Evolutionary conservation across 2,329 filamentous ascomycete species (phyloP).

Genomic region (Lithohypha guttulata): DNA sequence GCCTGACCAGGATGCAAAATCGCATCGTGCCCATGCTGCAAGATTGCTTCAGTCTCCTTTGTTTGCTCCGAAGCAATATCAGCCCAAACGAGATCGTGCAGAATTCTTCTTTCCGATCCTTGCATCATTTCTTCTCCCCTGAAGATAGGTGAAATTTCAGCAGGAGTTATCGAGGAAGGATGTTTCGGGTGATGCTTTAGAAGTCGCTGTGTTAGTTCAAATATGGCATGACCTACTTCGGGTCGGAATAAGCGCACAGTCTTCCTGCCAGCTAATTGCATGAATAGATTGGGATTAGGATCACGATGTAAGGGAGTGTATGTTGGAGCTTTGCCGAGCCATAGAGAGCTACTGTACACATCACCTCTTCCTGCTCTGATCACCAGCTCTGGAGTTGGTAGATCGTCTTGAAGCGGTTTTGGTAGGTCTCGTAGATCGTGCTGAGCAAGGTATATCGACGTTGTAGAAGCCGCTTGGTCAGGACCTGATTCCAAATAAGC

Average conservation of each 20-base stretch:
- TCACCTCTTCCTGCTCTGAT: conserved; percentile 59
- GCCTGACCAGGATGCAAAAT: conserved; percentile 55
- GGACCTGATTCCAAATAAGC: conserved; percentile 35
- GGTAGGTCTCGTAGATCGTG: conserved; percentile 62
- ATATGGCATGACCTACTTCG: conserved; percentile 51
- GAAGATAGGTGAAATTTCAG: too few species aligned
- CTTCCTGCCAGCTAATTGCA: conserved; percentile 68
- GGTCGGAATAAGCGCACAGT: conserved; percentile 61
- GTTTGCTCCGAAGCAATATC: conserved; percentile 15
- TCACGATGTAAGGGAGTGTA: conserved; percentile 86
- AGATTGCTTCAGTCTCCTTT: conserved; percentile 18
- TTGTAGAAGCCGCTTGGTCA: conserved; percentile 14
- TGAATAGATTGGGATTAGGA: conserved; percentile 87
- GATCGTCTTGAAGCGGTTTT: conserved; percentile 46
- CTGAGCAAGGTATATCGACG: conserved; percentile 69
- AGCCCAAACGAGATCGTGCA: conserved; percentile 64
- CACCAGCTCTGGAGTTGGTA: conserved; percentile 59
- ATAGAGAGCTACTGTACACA: conserved; percentile 76
- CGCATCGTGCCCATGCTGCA: conserved; percentile 38
- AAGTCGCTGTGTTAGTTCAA: conserved; percentile 39
- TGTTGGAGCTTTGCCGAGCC: conserved; percentile 77
- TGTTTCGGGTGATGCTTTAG: conserved; percentile 20
- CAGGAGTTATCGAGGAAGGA: conserved; percentile 44
- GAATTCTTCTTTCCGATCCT: conserved; percentile 54
- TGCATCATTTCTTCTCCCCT: conserved; percentile 87